Percentiles rank a stretch among this genome's conserved stretches.
Evolutionary conservation across 192 early-diverging fungal species (phyloP).

Genomic region (Coemansia sp.): DNA sequence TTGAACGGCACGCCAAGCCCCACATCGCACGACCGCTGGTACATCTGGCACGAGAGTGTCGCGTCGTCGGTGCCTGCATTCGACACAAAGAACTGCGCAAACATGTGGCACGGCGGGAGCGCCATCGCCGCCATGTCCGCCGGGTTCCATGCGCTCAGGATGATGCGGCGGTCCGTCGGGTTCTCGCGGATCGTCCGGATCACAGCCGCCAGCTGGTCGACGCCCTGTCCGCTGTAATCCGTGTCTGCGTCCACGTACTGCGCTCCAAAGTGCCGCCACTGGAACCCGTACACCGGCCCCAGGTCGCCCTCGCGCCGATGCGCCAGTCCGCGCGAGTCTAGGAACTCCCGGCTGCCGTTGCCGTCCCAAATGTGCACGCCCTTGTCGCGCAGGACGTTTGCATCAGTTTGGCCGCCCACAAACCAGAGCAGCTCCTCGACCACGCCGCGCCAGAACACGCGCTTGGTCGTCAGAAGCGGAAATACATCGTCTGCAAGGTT

Average conservation of each 20-base stretch:
- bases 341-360: constrained; percentile 87
- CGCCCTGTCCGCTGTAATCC: constrained; percentile 89
- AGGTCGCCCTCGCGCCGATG: constrained; percentile 85
- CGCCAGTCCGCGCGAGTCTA: constrained; percentile 81
- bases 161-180: constrained; percentile 89
- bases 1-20: constrained; percentile 99
- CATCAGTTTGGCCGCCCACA: constrained; percentile 86
- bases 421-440: constrained; percentile 97
- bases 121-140: constrained; percentile 90
- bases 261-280: constrained; percentile 99
- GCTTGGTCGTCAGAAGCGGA: constrained; percentile 94
- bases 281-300: constrained; percentile 97
- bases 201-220: constrained; percentile 89
- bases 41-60: constrained; percentile 87
- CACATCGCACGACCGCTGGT: constrained; percentile 95
- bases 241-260: constrained; percentile 78
- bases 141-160: constrained; percentile 97
- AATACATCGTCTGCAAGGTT: constrained; percentile 72
- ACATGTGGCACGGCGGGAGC: constrained; percentile 96
- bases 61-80: constrained; percentile 59
- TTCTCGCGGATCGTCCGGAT: constrained; percentile 82
- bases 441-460: constrained; percentile 88
- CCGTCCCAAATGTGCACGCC: constrained; percentile 84
- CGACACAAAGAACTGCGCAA: constrained; percentile 97
- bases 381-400: constrained; percentile 72